These are phyloP conservation scores for Talaromyces atroroseus DNA, from an alignment of 2,329 filamentous ascomycete species.

Conservation along the genomic window DNA sequence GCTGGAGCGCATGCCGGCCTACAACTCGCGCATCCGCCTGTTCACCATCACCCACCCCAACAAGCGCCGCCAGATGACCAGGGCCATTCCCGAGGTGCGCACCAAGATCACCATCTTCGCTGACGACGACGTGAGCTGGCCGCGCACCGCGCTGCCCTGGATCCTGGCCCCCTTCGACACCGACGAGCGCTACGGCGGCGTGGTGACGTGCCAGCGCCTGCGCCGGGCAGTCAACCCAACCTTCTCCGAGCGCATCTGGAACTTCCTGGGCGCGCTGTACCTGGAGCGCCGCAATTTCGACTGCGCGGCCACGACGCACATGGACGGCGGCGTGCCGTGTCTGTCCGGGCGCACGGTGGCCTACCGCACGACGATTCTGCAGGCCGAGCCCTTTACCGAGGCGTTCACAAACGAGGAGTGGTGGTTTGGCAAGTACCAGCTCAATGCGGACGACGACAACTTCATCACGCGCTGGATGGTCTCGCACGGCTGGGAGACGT, in stretches of 20 bases:
- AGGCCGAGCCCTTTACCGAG: conserved; percentile 77
- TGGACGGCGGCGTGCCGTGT: conserved; percentile 93
- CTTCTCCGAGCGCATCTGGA: conserved; percentile 63
- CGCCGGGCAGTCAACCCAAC: conserved; percentile 61
- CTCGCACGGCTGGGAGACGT: conserved; percentile 85
- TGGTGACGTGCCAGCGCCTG: conserved; percentile 85
- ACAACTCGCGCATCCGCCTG: conserved; percentile 64
- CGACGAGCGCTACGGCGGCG: conserved; percentile 68
- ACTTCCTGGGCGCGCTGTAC: conserved; percentile 87
- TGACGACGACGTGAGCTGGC: conserved; percentile 94
- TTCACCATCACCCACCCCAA: conserved; percentile 80
- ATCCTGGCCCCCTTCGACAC: conserved; percentile 90
- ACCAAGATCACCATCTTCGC: conserved; percentile 87
- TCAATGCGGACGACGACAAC: conserved; percentile 97
- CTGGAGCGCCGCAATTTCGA: conserved; percentile 94
- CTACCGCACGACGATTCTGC: conserved; percentile 82
- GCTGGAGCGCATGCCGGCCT: conserved; percentile 48
- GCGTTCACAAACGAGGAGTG: conserved; percentile 90
- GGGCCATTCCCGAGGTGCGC: conserved; percentile 77
- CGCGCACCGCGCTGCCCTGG: conserved; percentile 78
- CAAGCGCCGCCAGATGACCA: conserved; percentile 89
- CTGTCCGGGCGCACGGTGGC: conserved; percentile 92
- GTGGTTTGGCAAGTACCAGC: conserved; percentile 69
- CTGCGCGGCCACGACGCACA: conserved; percentile 89
- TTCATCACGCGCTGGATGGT: conserved; percentile 97